Base-by-base conservation (phyloP, 2,329 filamentous ascomycete genomes). In the Pseudovirgaria hyperparasitica region DNA sequence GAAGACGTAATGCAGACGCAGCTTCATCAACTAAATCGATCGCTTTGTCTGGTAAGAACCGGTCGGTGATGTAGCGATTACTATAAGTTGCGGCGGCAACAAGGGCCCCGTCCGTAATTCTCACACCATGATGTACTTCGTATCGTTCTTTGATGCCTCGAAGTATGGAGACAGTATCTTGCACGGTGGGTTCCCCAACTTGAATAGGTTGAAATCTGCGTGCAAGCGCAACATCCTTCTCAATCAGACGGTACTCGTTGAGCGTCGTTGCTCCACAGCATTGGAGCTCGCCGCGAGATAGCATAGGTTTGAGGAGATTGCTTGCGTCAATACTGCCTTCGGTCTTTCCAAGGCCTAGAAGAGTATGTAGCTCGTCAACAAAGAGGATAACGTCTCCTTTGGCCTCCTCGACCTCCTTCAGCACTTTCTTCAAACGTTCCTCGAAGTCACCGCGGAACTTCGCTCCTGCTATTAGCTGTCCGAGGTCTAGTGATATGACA, bases 21-120 rank as follows among this genome's bases (percentile, higher is more conserved):
- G 90, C 90, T 57, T 96, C 90, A 38, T 96, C 90, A 52, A 98
- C 90, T 10, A 96, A 57, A 50, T 96, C 90, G 36, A 98, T 96
- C 3, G 90, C 90, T 52, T 96, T 96, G 55, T 98, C 90, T 0
- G 90, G 90, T 1, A 96, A 63, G 55, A 93, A 96, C 2, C 90
- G 77, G 47, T 96, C 87, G 9, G 86, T 94, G 40, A 98, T 90
- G 52, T 96, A 98, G 27, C 90, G 79, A 46, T 96, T 96, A 36
- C 82, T 90, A 48, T 92, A 81, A 0, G 82, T 81, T 2, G 87
- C 86, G 3, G 90, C 87, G 2, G 90, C 85, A 9, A 98, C 87
- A 8, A 96, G 61, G 5, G 90, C 85, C 2, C 80, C 78, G 43
- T 96, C 90, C 0, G 84, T 92, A 39, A 98, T 96, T 28, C 86